Base-by-base conservation (phyloP, 306 rosid species). In the Pterocarpus santalinus region DNA sequence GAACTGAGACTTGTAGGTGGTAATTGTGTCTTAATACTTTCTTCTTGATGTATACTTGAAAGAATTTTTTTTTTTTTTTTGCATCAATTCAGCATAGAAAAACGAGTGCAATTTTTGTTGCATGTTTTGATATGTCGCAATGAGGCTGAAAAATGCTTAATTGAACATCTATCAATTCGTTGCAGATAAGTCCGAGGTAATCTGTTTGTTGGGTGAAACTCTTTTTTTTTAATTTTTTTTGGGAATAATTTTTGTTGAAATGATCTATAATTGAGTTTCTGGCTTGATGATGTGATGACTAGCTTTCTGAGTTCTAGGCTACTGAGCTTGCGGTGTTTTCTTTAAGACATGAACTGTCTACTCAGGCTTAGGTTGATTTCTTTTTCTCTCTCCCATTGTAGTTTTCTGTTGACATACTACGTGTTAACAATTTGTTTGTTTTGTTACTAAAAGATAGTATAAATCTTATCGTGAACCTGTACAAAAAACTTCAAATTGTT, bases 141-240 rank as follows among this genome's bases (percentile, higher is more conserved):
- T 73, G 99, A 93, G 88, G 95, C 98, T 43, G 99, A 95, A 80
- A 95, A 95, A 72, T 95, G 98, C 84, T 89, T 95, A 69, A 90
- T 91, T 13, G 99, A 95, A 93, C 99, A n/a, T 95, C 98, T 39
- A 91, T 95, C 68, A 95, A 95, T 85, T 95, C 99, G 39, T 84
- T 95, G 57, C 92, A 98, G 74, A 91, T 95, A 82, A 95, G 98
- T 83, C 98, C 79, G 93, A 95, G 99, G 97, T 95, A 81, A 73
- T 10, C 52, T 3, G 28, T 7, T 57, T 67, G 70, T 49, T 36
- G 17, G 36, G 60, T 64, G 60, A 64, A 33, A 65, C 33, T 72
- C 17, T 32, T 53, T 16, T 72, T 17, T 14, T 39, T 39, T 73
- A 98, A n/a, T 95, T 97, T 39, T 73, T 34, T 34, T 22, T 22